These are phyloP conservation scores for Pugionium cornutum DNA, from an alignment of 345 rosid species.

Conservation along the genomic window DNA sequence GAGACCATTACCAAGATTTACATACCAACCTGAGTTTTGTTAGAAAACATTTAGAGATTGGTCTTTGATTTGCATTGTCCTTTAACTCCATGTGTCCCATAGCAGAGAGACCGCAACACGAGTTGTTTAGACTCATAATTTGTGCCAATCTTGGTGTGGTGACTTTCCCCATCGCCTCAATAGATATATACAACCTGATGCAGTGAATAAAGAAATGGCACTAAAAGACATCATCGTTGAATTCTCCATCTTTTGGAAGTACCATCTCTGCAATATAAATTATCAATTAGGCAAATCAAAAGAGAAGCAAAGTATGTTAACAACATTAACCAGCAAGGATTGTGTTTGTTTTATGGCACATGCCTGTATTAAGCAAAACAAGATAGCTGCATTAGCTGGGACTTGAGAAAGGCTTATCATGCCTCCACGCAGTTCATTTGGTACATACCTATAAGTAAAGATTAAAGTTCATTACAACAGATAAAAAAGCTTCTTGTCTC, in stretches of 20 bases:
- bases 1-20: constrained; percentile 21
- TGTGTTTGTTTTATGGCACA: constrained; percentile 3
- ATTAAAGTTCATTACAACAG: constrained; percentile 20
- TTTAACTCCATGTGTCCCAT: too few relatives aligned
- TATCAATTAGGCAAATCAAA: not conserved
- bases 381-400: constrained; percentile 73
- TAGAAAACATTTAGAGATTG: too few relatives aligned
- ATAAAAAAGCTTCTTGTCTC: constrained; percentile 19
- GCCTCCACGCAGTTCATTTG: constrained; percentile 91
- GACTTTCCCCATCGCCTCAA: constrained; percentile 90
- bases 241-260: constrained; percentile 60
- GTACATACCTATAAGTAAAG: constrained; percentile 68
- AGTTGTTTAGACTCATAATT: constrained; percentile 45
- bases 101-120: too few relatives aligned
- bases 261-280: constrained; percentile 67
- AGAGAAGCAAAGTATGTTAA: constrained; percentile 1
- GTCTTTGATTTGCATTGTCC: constrained; percentile 11
- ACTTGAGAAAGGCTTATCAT: constrained; percentile 86
- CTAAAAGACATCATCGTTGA: constrained; percentile 65
- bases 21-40: constrained; percentile 21
- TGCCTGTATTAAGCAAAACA: constrained; percentile 66
- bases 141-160: constrained; percentile 83
- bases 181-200: constrained; percentile 77
- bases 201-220: constrained; percentile 64
- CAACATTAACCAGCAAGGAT: not conserved